Evolutionary conservation across 768 basidiomycete genomes (phyloP), one percentile per base, ranked within the genome.

Genomic region (Panus rudis): DNA sequence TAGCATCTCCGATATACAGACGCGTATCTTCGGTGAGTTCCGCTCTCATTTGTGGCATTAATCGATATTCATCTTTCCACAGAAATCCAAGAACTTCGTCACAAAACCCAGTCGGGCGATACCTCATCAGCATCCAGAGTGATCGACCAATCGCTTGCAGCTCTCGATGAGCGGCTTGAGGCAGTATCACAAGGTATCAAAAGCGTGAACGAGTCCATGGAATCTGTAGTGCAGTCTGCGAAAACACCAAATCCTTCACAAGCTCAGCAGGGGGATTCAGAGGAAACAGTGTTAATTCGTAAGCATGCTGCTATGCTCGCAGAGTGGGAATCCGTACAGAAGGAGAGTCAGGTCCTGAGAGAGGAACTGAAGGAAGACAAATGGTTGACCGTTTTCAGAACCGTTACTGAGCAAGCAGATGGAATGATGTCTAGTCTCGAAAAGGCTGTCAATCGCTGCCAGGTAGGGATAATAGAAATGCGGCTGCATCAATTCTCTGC

Each of bases 361-460:
- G 91, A 93, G 55, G 96, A 99, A 63, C 70, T 98, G 50, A 92
- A 89, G 65, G 94, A 97, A 63, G 94, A 97, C 64, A 93, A 93
- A 55, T 96, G 91, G 90, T 72, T 98, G 54, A 86, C 85, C 10
- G 89, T 97, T 17, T 97, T 97, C 64, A 77, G 92, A 51, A 93
- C 89, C 4, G 88, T 92, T 45, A 82, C 90, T 32, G 85, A 92
- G 56, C 93, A 97, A 61, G 93, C 94, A 32, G 90, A 92, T 59
- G 91, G 90, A 20, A 96, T 98, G 94, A 94, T 98, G 91, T 79
- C 79, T 22, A 89, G 88, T 56, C 66, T 99, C 52, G 90, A 97
- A 67, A 98, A 94, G 62, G 91, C 88, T 7, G 81, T 94, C 33
- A 81, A 81, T 55, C 79, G 87, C 51, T 93, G 91, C 68, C 85